A percentile compares a stretch with the other conserved stretches of the same genome.
These are phyloP conservation scores for Plantago rigida DNA, from an alignment of 305 asterid genomes.

Conservation along the genomic window DNA sequence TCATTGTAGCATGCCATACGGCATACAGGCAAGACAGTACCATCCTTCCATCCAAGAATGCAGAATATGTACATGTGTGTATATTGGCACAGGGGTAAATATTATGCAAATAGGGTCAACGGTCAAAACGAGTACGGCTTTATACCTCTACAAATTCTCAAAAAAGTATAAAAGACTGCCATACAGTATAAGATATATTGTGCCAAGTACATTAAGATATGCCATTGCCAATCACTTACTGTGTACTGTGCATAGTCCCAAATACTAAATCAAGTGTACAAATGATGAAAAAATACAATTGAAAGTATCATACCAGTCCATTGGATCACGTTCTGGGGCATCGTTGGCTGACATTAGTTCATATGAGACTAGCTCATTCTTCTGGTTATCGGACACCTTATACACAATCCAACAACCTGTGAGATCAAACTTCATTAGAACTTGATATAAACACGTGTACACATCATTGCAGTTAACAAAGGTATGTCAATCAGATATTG, in stretches of 20 bases:
- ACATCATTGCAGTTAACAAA: constrained; percentile 6
- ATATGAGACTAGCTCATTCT: constrained; percentile 59
- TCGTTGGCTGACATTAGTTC: constrained; percentile 93
- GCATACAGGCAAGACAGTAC: not conserved
- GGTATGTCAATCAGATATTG: constrained; percentile 6
- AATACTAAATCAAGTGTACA: not conserved
- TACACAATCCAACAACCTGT: constrained; percentile 86
- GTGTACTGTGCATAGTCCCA: not conserved
- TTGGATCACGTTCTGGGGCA: constrained; percentile 94
- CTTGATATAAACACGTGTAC: constrained; percentile 4
- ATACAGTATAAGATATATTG: not conserved
- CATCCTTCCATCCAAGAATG: too few relatives aligned
- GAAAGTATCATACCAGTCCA: constrained; percentile 61
- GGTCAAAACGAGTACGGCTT: not conserved
- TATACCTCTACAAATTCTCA: not conserved
- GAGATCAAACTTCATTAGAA: constrained; percentile 26
- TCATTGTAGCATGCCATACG: not conserved
- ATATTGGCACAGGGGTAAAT: not conserved
- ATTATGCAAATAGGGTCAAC: not conserved
- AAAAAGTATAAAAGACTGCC: not conserved
- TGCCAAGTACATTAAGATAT: constrained; percentile 4
- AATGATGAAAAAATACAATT: not conserved
- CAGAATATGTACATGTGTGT: not conserved
- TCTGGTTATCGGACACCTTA: constrained; percentile 44
- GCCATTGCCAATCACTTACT: too few relatives aligned